These are phyloP conservation scores for Boletus coccyginus DNA, from an alignment of 768 basidiomycete genomes.

Conservation along the genomic window DNA sequence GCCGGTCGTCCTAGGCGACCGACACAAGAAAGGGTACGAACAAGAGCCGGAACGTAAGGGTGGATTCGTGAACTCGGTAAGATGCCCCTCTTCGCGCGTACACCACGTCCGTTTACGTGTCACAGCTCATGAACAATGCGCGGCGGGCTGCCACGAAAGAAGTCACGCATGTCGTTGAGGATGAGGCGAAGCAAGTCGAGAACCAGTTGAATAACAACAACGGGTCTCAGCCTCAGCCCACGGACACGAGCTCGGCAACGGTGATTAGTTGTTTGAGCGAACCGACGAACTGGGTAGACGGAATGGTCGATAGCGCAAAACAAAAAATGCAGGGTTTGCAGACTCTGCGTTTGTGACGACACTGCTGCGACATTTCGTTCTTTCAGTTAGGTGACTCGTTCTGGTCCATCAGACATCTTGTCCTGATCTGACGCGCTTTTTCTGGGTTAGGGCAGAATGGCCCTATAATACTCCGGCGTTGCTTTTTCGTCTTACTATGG, in stretches of 20 bases:
- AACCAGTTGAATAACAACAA: background rate
- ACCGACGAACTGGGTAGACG: constrained; percentile 18
- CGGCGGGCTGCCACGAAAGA: constrained; percentile 5
- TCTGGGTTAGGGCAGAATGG: too few species aligned
- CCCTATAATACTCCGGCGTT: too few species aligned
- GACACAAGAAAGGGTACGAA: background rate
- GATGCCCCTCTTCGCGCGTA: background rate
- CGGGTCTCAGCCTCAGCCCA: constrained; percentile 4
- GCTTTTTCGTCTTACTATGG: too few species aligned
- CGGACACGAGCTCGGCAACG: background rate
- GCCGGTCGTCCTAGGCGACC: background rate
- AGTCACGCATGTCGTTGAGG: constrained; percentile 6
- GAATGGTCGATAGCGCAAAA: constrained; percentile 8
- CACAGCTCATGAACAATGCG: background rate
- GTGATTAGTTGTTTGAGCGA: background rate
- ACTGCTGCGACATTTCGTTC: background rate
- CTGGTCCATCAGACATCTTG: too few species aligned
- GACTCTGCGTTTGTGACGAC: background rate
- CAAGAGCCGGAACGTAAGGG: background rate
- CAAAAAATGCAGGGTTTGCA: constrained; percentile 14
- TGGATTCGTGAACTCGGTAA: constrained; percentile 11
- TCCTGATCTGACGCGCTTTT: too few species aligned
- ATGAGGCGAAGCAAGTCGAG: constrained; percentile 13
- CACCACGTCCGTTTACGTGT: background rate
- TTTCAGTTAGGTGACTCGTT: too few species aligned